Evolutionary conservation across 75 land plant genomes (phyloP).

Genomic region (Cryptomeria japonica): DNA sequence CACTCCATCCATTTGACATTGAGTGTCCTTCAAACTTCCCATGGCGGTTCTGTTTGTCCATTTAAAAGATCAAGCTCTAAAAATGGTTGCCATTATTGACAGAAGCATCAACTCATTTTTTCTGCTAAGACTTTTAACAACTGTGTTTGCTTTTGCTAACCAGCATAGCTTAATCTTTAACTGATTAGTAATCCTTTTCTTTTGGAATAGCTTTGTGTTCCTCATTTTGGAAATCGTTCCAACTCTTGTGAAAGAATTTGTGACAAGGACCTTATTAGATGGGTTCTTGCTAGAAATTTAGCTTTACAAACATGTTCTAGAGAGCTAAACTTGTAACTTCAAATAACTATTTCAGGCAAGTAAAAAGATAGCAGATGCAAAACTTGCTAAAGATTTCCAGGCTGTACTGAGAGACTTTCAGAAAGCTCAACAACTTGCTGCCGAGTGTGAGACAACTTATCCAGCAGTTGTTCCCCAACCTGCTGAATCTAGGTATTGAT

Average conservation of each 20-base stretch:
- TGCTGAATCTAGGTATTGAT: slow-evolving; percentile 4
- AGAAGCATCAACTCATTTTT: not conserved
- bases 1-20: not conserved
- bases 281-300: not conserved
- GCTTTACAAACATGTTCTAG: not conserved
- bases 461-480: slow-evolving; percentile 40
- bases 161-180: not conserved
- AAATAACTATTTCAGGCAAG: slow-evolving; percentile 37
- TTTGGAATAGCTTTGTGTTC: not conserved
- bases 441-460: slow-evolving; percentile 52
- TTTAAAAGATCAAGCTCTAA: not conserved
- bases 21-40: not conserved
- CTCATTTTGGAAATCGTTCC: not conserved
- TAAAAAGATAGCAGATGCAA: slow-evolving; percentile 70
- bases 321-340: not conserved
- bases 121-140: not conserved
- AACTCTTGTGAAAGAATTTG: not conserved
- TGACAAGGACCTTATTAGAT: not conserved
- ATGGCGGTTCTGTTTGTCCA: not conserved
- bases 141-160: not conserved
- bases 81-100: not conserved
- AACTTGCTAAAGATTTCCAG: slow-evolving; percentile 78
- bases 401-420: slow-evolving; percentile 60
- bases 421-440: slow-evolving; percentile 63
- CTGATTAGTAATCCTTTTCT: not conserved